Percentiles rank a stretch among this genome's conserved stretches.
phyloP scores from a whole-genome alignment of 345 rosid species.

The Durio zibethinus region DNA sequence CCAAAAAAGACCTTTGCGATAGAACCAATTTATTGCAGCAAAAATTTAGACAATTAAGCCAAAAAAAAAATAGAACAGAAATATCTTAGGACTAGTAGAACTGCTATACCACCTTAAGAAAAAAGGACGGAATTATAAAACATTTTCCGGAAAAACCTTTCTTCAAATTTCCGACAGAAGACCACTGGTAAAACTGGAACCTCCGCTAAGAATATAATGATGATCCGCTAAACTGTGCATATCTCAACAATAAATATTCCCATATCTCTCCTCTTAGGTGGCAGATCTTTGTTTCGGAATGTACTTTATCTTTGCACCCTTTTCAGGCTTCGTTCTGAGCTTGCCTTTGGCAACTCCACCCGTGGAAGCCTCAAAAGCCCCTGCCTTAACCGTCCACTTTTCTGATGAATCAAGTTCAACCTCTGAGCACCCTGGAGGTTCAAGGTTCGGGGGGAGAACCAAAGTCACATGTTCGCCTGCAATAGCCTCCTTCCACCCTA shows the following conservation, averaged over 20 bases:
- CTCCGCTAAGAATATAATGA: constrained; percentile 51
- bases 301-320: constrained; percentile 68
- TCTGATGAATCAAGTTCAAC: constrained; percentile 30
- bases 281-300: constrained; percentile 63
- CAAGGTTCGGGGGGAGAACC: constrained; percentile 46
- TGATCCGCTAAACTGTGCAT: constrained; percentile 38
- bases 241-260: constrained; percentile 26
- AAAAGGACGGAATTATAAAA: constrained; percentile 11
- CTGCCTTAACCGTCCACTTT: constrained; percentile 23
- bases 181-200: constrained; percentile 65
- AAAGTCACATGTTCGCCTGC: constrained; percentile 62
- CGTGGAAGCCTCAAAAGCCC: constrained; percentile 16
- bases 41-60: constrained; percentile 18
- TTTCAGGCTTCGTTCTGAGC: constrained; percentile 52
- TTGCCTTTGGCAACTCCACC: constrained; percentile 33
- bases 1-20: constrained; percentile 12
- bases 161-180: constrained; percentile 43
- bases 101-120: constrained; percentile 23
- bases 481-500: constrained; percentile 92
- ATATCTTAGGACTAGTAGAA: constrained; percentile 12
- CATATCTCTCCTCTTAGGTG: constrained; percentile 15
- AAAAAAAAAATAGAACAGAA: background rate
- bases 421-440: constrained; percentile 24
- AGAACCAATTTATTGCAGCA: constrained; percentile 39
- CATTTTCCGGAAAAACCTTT: constrained; percentile 29